Base-by-base conservation (phyloP, 371 early-diverging fungal species). In the Mucor velutinosus region DNA sequence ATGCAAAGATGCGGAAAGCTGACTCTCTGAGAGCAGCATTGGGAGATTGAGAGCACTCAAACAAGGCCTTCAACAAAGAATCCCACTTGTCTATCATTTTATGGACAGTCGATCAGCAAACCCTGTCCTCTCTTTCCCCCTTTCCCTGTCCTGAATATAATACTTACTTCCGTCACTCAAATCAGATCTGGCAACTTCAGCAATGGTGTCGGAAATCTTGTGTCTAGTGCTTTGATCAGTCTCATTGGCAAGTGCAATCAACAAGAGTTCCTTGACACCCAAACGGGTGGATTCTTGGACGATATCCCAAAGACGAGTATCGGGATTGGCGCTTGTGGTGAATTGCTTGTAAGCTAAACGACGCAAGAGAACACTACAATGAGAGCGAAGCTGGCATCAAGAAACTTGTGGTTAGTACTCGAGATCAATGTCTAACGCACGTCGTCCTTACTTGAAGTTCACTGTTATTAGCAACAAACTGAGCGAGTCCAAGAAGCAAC, bases 191-290 rank as follows among this genome's bases (percentile, higher is more conserved):
- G 91, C 89, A 41, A 98, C 79, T 70, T 97, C 97, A 27, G 96
- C 81, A 72, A 96, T 91, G 47, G 95, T 90, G 79, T 98, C 98
- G 72, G 94, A 90, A 43, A 98, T 79, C 81, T 97, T 97, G 77
- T 94, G 90, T 55, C 96, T 87, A 27, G 94, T 91, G 21, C 83
- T 76, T 64, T 78, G 76, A 66, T 89, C 92, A 29, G 85, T 74
- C 76, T 96, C 97, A 58, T 84, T 85, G 27, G 85, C 82, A 41
- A 98, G 87, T 17, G 94, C 87, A 17, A 85, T 76, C 64, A 98
- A 77, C 58, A 98, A 86, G 65, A 90, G 85, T 5, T 70, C 76
- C 79, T 92, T 92, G 69, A 90, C 87, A 60, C 85, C 84, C 51
- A 79, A 72, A 25, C 91, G 87, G 19, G 92, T 88, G 10, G 77